phyloP scores from a whole-genome alignment of 2,329 filamentous ascomycete species.

The Trichoderma atroviride region DNA sequence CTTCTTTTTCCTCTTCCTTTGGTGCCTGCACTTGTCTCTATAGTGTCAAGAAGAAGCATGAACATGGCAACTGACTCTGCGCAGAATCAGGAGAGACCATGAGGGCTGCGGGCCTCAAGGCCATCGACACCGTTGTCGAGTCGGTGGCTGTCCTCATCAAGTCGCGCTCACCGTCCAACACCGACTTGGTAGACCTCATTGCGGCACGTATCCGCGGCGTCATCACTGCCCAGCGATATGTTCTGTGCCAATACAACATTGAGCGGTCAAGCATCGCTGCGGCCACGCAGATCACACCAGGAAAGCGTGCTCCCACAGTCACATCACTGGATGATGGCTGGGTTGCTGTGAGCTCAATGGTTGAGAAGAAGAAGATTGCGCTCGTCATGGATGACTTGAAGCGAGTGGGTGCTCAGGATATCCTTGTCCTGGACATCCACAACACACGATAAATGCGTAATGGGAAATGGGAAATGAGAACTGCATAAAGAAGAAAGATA shows the following conservation, averaged over 20 bases:
- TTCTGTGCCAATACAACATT: constrained; percentile 96
- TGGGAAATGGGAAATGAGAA: not conserved
- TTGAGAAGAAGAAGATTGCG: constrained; percentile 83
- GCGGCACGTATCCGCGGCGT: constrained; percentile 86
- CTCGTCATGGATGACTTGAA: constrained; percentile 83
- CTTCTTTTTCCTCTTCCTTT: not conserved
- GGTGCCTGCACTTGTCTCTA: not conserved
- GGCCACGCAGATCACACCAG: constrained; percentile 81
- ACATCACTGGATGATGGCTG: constrained; percentile 88
- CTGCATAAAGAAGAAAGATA: not conserved
- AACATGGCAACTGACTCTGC: not conserved
- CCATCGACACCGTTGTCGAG: constrained; percentile 90
- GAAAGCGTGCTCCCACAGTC: constrained; percentile 89
- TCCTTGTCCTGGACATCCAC: constrained; percentile 82
- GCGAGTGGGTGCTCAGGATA: constrained; percentile 77
- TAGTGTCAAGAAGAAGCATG: not conserved
- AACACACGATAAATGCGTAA: constrained; percentile 63
- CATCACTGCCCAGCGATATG: constrained; percentile 91
- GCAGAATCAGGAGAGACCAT: constrained; percentile 97
- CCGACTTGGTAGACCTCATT: constrained; percentile 80
- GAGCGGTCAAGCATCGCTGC: constrained; percentile 66
- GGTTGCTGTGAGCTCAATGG: constrained; percentile 95
- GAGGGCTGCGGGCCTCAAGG: constrained; percentile 89
- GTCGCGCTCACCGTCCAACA: constrained; percentile 80
- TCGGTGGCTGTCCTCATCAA: constrained; percentile 90